phyloP scores from a whole-genome alignment of 2,329 filamentous ascomycete genomes.

The Neocatenulostroma microsporum region DNA sequence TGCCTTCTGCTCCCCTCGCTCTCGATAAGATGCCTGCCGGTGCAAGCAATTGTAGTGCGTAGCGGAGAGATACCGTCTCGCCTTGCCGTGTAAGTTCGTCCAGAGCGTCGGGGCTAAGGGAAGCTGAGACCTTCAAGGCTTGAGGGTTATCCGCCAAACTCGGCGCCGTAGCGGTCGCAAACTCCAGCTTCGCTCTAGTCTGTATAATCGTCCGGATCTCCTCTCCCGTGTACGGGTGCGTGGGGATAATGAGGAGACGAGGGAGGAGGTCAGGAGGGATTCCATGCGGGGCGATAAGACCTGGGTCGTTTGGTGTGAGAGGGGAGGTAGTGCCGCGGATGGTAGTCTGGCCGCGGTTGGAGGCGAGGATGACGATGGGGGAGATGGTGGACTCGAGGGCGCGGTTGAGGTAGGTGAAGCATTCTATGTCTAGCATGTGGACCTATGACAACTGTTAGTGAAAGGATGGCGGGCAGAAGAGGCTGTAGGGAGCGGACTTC shows the following conservation, averaged over 20 bases:
- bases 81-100: constrained; percentile 82
- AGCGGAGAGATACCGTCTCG: constrained; percentile 80
- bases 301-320: constrained; percentile 54
- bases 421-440: constrained; percentile 99
- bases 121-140: constrained; percentile 65
- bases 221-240: constrained; percentile 74
- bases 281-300: constrained; percentile 71
- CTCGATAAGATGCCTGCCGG: constrained; percentile 85
- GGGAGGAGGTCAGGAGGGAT: constrained; percentile 89
- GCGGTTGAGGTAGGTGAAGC: constrained; percentile 97
- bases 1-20: constrained; percentile 43
- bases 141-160: constrained; percentile 25
- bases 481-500: constrained; percentile 59
- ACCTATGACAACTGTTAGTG: constrained; percentile 53
- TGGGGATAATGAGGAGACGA: constrained; percentile 91
- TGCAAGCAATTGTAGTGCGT: constrained; percentile 84
- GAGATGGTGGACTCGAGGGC: constrained; percentile 93
- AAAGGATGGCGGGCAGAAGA: constrained; percentile 3
- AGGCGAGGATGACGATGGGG: constrained; percentile 94
- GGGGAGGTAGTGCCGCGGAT: constrained; percentile 62
- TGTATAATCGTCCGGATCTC: constrained; percentile 92
- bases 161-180: constrained; percentile 28
- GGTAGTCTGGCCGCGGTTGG: constrained; percentile 88
- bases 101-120: constrained; percentile 72
- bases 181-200: constrained; percentile 55